Evolutionary conservation across 306 rosid species (phyloP), one percentile per base, ranked within the genome.

Genomic region (Cicer bijugum): DNA sequence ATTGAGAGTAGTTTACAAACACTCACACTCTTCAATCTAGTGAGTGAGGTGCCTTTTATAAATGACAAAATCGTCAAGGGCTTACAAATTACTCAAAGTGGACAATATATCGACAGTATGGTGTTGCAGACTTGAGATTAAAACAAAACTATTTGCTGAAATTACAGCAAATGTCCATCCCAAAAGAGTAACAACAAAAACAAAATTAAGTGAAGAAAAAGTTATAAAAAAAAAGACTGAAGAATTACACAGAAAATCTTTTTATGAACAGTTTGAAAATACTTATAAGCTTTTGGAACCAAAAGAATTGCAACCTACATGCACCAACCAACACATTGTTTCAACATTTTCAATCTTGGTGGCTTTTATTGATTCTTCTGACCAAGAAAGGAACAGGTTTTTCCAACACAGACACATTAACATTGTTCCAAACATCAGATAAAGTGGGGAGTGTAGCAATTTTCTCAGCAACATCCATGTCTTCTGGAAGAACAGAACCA

Each of bases 401-500:
- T 75, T 94, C 85, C 88, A 91, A 72, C 61, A 91, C 86, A 1
- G 97, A 61, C 9, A 94, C 99, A 8, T 91, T 88, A 80, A 94
- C 37, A 19, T 88, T 84, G 83, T 90, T 90, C 99, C 97, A 91
- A 82, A 86, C 89, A 53, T 94, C 97, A 4, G 92, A 10, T 65
- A 75, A 51, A 6, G 97, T 86, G 11, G 88, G 95, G 46, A 94
- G 96, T 19, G 51, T 46, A 16, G 93, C 83, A 48, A 91, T 88
- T 76, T 55, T 91, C 90, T 91, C 97, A 0, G 90, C 93, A 44
- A 89, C 77, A 44, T 77, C 40, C 88, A 91, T 83, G 90, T 94
- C 96, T 78, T 94, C 97, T 2, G 93, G 90, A 67, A 94, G 96
- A 86, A 94, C 90, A n/a, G 87, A 94, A 80, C 93, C 99, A 8